phyloP scores from a whole-genome alignment of 441 rosid genomes.

The Eugenia klotzschiana region DNA sequence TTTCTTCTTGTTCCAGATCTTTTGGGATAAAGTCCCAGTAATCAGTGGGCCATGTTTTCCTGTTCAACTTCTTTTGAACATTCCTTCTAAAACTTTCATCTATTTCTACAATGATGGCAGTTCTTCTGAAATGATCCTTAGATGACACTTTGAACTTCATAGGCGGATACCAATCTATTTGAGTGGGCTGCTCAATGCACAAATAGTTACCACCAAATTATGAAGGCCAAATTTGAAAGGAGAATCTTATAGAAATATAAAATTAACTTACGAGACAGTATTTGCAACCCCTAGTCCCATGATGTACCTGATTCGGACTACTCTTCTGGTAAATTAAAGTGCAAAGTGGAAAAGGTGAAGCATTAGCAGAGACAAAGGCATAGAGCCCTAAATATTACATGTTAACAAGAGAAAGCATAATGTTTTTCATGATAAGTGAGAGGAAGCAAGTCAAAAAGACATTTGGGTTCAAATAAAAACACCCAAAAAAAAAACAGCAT shows the following conservation, averaged over 20 bases:
- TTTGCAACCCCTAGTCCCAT: slow-evolving; percentile 40
- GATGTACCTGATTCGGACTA: slow-evolving; percentile 14
- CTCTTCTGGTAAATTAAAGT: slow-evolving; percentile 19
- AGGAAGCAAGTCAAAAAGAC: neutral
- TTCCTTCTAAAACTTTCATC: slow-evolving; percentile 23
- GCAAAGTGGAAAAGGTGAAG: neutral
- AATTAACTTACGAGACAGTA: slow-evolving; percentile 62
- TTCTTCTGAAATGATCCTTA: slow-evolving; percentile 41
- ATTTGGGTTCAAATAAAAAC: neutral
- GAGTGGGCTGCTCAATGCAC: slow-evolving; percentile 28
- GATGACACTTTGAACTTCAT: slow-evolving; percentile 67
- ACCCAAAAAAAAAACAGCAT: neutral
- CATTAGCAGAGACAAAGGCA: neutral
- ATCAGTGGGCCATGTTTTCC: slow-evolving; percentile 37
- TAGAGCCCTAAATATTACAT: neutral
- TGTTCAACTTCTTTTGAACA: slow-evolving; percentile 18
- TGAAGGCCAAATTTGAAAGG: neutral
- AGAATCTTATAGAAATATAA: slow-evolving; percentile 1
- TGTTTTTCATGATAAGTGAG: neutral
- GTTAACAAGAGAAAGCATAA: neutral
- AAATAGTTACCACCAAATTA: slow-evolving; percentile 7
- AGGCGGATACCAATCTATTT: slow-evolving; percentile 47
- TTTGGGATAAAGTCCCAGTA: slow-evolving; percentile 68
- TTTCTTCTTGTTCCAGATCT: slow-evolving; percentile 50
- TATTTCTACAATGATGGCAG: slow-evolving; percentile 55